phyloP scores from a whole-genome alignment of 2,329 filamentous ascomycete species.

The Chlorencoelia australis region DNA sequence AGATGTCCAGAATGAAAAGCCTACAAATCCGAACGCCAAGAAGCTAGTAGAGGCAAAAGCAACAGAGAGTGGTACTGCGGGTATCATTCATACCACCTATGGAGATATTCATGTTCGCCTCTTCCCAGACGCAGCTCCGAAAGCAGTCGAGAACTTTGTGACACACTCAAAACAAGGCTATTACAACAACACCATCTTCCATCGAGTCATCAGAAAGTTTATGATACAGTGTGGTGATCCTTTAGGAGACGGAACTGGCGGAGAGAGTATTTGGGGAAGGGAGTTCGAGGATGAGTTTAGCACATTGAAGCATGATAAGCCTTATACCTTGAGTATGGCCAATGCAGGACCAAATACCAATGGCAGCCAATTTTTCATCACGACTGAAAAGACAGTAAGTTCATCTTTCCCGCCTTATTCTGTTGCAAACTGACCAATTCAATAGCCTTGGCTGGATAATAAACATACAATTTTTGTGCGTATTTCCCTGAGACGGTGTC shows the following conservation, averaged over 20 bases:
- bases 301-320: slow-evolving; percentile 83
- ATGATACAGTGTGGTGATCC: slow-evolving; percentile 92
- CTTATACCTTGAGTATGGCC: slow-evolving; percentile 95
- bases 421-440: slow-evolving; percentile 9
- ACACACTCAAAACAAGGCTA: slow-evolving; percentile 84
- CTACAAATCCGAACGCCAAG: slow-evolving; percentile 49
- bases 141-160: slow-evolving; percentile 94
- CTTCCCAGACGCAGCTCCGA: slow-evolving; percentile 87
- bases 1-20: slow-evolving; percentile 93
- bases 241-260: slow-evolving; percentile 78
- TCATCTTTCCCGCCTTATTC: not conserved
- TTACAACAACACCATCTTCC: slow-evolving; percentile 97
- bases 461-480: slow-evolving; percentile 98
- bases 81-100: slow-evolving; percentile 82
- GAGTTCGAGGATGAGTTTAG: slow-evolving; percentile 94
- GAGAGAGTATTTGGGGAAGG: slow-evolving; percentile 85
- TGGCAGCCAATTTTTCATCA: slow-evolving; percentile 96
- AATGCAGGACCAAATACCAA: slow-evolving; percentile 95
- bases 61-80: slow-evolving; percentile 65
- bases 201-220: slow-evolving; percentile 93
- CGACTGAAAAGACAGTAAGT: slow-evolving; percentile 84
- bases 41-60: slow-evolving; percentile 49
- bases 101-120: slow-evolving; percentile 91
- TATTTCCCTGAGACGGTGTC: too few relatives aligned
- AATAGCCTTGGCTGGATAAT: slow-evolving; percentile 77